Conservation (phyloP, 495 filamentous ascomycete genomes). For the Tuber borchii region DNA sequence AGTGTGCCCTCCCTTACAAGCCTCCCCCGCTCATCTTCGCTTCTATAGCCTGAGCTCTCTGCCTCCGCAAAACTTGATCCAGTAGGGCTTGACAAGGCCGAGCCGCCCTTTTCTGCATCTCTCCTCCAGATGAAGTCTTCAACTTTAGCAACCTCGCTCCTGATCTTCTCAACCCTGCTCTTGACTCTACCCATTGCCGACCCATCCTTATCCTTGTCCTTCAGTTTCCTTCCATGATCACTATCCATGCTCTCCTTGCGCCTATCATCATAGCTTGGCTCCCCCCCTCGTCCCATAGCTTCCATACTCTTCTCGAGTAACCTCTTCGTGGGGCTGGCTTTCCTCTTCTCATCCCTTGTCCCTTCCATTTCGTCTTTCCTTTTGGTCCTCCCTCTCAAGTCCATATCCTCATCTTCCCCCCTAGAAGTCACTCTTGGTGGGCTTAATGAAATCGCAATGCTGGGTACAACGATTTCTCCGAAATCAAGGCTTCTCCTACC, state of each 20-base stretch:
- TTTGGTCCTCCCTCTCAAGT: constrained; percentile 21
- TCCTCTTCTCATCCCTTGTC: constrained; percentile 20
- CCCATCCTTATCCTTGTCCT: constrained; percentile 28
- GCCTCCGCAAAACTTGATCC: constrained; percentile 25
- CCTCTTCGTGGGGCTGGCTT: constrained; percentile 34
- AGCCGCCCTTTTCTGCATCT: constrained; percentile 17
- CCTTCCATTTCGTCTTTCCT: constrained; percentile 17
- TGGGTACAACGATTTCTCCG: constrained; percentile 35
- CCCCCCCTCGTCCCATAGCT: constrained; percentile 20
- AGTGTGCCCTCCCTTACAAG: constrained; percentile 17
- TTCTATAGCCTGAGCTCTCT: constrained; percentile 29
- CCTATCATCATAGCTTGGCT: constrained; percentile 28
- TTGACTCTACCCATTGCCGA: constrained; percentile 27
- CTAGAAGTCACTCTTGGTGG: constrained; percentile 26
- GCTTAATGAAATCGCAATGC: constrained; percentile 40
- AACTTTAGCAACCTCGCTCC: constrained; percentile 38
- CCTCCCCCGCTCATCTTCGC: constrained; percentile 34
- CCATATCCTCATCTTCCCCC: constrained; percentile 30
- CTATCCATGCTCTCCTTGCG: constrained; percentile 35
- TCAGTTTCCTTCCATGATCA: constrained; percentile 16
- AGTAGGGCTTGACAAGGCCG: constrained; percentile 28
- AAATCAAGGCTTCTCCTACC: constrained; percentile 25
- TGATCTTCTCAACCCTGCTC: constrained; percentile 38
- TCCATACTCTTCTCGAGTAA: constrained; percentile 33
- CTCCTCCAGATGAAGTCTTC: constrained; percentile 36